These are phyloP conservation scores for Ascochyta lentis DNA, from an alignment of 2,329 filamentous ascomycete genomes.

Conservation along the genomic window DNA sequence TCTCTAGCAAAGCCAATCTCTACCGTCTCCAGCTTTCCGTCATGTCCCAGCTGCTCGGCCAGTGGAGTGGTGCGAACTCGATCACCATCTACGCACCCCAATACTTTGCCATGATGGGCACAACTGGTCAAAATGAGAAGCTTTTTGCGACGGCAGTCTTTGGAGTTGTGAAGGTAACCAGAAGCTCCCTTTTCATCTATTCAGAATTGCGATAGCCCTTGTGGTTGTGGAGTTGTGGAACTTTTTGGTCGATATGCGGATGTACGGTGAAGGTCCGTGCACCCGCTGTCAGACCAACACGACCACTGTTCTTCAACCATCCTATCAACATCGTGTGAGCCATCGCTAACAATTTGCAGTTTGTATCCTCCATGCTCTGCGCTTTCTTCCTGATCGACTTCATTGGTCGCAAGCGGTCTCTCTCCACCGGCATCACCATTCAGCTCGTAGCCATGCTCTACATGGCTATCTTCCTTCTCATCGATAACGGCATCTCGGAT, in stretches of 20 bases:
- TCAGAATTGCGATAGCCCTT: no score
- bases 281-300: no score
- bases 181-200: no score
- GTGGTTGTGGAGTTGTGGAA: no score
- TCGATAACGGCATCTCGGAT: conserved; percentile 64
- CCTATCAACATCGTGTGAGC: no score
- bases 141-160: conserved; percentile 78
- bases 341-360: conserved; percentile 26
- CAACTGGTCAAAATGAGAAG: conserved; percentile 70
- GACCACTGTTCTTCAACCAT: no score
- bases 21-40: conserved; percentile 75
- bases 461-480: conserved; percentile 62
- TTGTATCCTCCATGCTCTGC: conserved; percentile 70
- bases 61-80: conserved; percentile 75
- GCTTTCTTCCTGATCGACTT: conserved; percentile 81
- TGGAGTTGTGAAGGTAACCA: conserved; percentile 61
- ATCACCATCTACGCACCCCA: conserved; percentile 81
- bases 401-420: conserved; percentile 71
- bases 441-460: conserved; percentile 62
- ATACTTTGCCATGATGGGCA: conserved; percentile 75
- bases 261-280: no score
- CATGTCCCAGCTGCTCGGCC: conserved; percentile 73
- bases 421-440: conserved; percentile 56
- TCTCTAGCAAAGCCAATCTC: conserved; percentile 71
- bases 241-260: no score